Evolutionary conservation across 805 yeast species (phyloP).

Genomic region (Starmerella khaoyaiensis): DNA sequence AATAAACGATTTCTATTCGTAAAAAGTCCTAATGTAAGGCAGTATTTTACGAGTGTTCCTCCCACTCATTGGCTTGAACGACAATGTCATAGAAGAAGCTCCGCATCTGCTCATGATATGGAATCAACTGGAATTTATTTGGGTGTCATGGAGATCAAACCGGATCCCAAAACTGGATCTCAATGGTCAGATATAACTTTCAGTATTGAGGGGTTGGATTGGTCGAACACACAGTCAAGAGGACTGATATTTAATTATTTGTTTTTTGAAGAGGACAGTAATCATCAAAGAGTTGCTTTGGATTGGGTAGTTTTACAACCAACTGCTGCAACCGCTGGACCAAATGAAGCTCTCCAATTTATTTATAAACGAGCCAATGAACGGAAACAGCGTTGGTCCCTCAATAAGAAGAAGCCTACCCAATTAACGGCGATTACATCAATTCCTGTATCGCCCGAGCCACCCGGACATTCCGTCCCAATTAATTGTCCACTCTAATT

Average conservation of each 20-base stretch:
- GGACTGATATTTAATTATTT: constrained; percentile 18
- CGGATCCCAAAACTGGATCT: too few relatives aligned
- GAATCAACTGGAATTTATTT: constrained; percentile 5
- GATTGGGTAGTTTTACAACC: constrained; percentile 12
- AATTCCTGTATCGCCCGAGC: too few relatives aligned
- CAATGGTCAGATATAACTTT: constrained; percentile 13
- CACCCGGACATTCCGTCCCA: too few relatives aligned
- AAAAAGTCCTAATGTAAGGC: constrained; percentile 11
- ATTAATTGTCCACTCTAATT: too few relatives aligned
- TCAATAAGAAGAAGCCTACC: not conserved
- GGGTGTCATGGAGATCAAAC: constrained; percentile 9
- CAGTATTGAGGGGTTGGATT: constrained; percentile 10
- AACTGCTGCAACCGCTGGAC: not conserved
- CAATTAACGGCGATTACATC: too few relatives aligned
- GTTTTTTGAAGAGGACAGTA: constrained; percentile 13
- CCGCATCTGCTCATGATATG: not conserved
- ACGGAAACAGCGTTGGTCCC: constrained; percentile 13
- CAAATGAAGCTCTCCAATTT: constrained; percentile 9
- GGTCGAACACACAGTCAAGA: constrained; percentile 4
- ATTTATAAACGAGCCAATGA: constrained; percentile 15
- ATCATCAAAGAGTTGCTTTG: constrained; percentile 1
- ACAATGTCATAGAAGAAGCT: constrained; percentile 3
- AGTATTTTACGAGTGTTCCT: constrained; percentile 11
- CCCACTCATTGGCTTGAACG: constrained; percentile 11
- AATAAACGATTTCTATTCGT: constrained; percentile 10